These are phyloP conservation scores for Cicer pinnatifidum DNA, from an alignment of 306 rosid species.

Conservation along the genomic window DNA sequence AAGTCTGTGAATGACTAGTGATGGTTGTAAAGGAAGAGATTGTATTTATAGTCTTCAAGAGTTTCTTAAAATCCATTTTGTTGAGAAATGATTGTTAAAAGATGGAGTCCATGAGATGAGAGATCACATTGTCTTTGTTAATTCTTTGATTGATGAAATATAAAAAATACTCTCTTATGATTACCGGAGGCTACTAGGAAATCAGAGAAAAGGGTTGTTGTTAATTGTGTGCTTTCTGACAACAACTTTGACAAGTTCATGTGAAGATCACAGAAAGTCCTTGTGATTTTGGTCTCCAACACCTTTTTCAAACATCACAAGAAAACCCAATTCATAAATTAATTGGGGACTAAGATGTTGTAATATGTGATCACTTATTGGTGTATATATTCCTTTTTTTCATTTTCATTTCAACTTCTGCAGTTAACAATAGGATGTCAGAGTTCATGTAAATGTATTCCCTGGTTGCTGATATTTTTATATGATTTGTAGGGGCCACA, in stretches of 20 bases:
- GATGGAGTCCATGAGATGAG: conserved; percentile 21
- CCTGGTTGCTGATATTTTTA: no score
- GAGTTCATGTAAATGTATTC: no score
- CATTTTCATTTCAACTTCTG: background rate
- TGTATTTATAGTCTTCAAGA: conserved; percentile 18
- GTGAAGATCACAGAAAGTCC: conserved; percentile 1
- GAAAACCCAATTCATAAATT: background rate
- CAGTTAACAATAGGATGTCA: no score
- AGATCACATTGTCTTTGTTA: conserved; percentile 42
- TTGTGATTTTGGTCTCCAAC: background rate
- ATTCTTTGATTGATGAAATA: background rate
- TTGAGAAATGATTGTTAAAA: conserved; percentile 14
- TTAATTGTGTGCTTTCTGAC: background rate
- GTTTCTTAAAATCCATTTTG: background rate
- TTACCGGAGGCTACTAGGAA: background rate
- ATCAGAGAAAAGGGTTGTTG: background rate
- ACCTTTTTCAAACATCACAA: background rate
- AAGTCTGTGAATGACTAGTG: conserved; percentile 16
- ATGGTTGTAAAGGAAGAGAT: conserved; percentile 3
- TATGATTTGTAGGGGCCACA: no score
- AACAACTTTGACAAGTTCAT: background rate
- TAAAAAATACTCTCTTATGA: no score
- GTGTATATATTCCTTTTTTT: background rate
- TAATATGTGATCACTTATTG: background rate
- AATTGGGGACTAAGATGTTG: background rate